Percentiles rank a stretch among this genome's conserved stretches.
These are phyloP conservation scores for Ceratobasidium sp. DNA, from an alignment of 1,284 basidiomycete genomes.

Conservation along the genomic window DNA sequence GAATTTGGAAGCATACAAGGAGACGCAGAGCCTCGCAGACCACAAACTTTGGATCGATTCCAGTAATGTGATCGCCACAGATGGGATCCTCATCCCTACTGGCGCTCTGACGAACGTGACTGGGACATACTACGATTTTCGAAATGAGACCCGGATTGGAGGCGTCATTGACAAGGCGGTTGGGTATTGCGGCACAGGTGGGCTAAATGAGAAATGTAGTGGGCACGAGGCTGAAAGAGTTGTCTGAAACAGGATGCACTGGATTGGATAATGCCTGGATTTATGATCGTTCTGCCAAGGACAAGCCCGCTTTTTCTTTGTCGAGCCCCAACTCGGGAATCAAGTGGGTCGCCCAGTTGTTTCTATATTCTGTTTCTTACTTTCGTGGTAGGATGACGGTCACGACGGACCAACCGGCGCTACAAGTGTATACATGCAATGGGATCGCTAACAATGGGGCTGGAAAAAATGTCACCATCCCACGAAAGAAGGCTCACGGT, in stretches of 20 bases:
- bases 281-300: slow-evolving; percentile 52
- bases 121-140: slow-evolving; percentile 64
- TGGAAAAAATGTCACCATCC: slow-evolving; percentile 49
- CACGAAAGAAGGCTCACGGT: slow-evolving; percentile 63
- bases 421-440: slow-evolving; percentile 64
- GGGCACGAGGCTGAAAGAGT: neutral
- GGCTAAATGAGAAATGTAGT: slow-evolving; percentile 16
- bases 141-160: slow-evolving; percentile 59
- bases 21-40: slow-evolving; percentile 61
- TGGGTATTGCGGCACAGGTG: slow-evolving; percentile 54
- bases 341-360: slow-evolving; percentile 55
- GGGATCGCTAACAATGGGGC: slow-evolving; percentile 54
- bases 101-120: slow-evolving; percentile 60
- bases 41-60: slow-evolving; percentile 60
- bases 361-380: neutral
- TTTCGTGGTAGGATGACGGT: slow-evolving; percentile 25
- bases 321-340: slow-evolving; percentile 65
- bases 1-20: slow-evolving; percentile 70
- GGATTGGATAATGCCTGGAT: slow-evolving; percentile 66
- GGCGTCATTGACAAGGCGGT: slow-evolving; percentile 43
- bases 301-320: slow-evolving; percentile 56
- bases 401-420: slow-evolving; percentile 63
- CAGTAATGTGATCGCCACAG: slow-evolving; percentile 61
- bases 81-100: slow-evolving; percentile 64
- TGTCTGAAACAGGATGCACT: slow-evolving; percentile 55